Percentiles rank a stretch among this genome's conserved stretches.
phyloP scores from a whole-genome alignment of 2,329 filamentous ascomycete species.

The Talaromyces sp. region DNA sequence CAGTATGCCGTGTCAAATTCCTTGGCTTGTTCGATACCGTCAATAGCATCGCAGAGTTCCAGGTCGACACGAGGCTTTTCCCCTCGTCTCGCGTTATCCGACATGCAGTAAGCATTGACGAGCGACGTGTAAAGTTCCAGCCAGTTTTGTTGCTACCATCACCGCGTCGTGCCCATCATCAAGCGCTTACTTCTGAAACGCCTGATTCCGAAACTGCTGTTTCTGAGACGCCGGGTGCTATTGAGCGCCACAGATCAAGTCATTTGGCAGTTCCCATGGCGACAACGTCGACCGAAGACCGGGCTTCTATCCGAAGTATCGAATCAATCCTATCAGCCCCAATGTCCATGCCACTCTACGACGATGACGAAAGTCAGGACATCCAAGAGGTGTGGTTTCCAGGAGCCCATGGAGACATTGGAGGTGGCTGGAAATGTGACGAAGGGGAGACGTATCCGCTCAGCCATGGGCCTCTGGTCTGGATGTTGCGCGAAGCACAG shows the following conservation, averaged over 20 bases:
- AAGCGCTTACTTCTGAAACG: too few relatives aligned
- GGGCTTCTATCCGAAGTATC: neutral
- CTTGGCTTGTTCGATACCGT: slow-evolving; percentile 77
- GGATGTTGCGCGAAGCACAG: neutral
- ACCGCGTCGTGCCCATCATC: neutral
- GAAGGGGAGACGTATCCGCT: slow-evolving; percentile 49
- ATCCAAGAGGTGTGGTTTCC: slow-evolving; percentile 63
- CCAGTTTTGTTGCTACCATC: slow-evolving; percentile 59
- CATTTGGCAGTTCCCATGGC: too few relatives aligned
- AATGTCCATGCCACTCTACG: neutral
- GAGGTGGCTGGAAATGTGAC: slow-evolving; percentile 62
- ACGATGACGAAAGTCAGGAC: neutral
- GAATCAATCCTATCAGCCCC: neutral
- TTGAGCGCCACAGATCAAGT: too few relatives aligned
- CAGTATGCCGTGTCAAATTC: slow-evolving; percentile 67
- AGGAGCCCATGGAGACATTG: slow-evolving; percentile 69
- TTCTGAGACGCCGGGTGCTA: too few relatives aligned
- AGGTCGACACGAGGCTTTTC: slow-evolving; percentile 54
- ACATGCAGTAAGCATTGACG: slow-evolving; percentile 54
- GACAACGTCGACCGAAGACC: neutral
- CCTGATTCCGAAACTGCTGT: too few relatives aligned
- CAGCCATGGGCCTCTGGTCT: slow-evolving; percentile 35
- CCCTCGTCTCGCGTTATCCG: slow-evolving; percentile 51
- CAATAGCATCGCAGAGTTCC: slow-evolving; percentile 72
- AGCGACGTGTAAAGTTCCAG: slow-evolving; percentile 53